Evolutionary conservation across 352 stramenopile genomes (phyloP).

Genomic region (Globisporangium acanthophoron): DNA sequence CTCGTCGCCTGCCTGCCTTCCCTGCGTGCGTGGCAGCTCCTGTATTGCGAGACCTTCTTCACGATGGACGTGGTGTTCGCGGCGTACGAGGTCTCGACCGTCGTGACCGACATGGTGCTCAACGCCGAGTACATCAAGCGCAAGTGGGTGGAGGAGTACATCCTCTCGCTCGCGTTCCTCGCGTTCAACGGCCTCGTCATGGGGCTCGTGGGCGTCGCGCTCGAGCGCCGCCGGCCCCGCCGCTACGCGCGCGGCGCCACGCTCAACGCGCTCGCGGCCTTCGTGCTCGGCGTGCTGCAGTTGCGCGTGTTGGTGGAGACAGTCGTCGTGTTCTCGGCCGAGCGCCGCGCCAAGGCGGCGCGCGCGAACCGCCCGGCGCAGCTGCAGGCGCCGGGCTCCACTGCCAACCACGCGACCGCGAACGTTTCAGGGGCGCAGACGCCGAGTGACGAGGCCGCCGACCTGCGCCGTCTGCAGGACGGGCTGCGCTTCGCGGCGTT

Average conservation of each 20-base stretch:
- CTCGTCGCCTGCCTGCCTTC: background rate
- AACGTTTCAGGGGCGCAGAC: background rate
- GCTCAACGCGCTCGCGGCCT: constrained; percentile 35
- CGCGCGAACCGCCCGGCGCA: constrained; percentile 6
- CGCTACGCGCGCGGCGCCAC: constrained; percentile 24
- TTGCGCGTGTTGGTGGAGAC: constrained; percentile 63
- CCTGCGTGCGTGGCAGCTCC: background rate
- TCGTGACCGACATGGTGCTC: constrained; percentile 68
- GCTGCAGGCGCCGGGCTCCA: background rate
- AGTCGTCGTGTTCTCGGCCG: constrained; percentile 25
- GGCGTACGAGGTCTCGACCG: constrained; percentile 58
- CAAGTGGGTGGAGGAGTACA: constrained; percentile 67
- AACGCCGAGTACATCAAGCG: constrained; percentile 71
- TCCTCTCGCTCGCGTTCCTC: constrained; percentile 65
- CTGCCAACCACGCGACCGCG: background rate
- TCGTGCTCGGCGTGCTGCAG: constrained; percentile 46
- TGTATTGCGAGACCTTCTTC: no score
- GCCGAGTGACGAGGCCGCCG: background rate
- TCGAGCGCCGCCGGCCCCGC: constrained; percentile 29
- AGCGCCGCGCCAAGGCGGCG: background rate
- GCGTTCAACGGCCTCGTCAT: constrained; percentile 53
- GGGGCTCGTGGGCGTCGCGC: constrained; percentile 46
- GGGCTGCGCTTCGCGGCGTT: constrained; percentile 51
- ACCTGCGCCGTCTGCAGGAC: constrained; percentile 16
- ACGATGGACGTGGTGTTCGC: constrained; percentile 31